Evolutionary conservation across 2,329 filamentous ascomycete species (phyloP).

Genomic region (Chrysosporium queenslandicum): DNA sequence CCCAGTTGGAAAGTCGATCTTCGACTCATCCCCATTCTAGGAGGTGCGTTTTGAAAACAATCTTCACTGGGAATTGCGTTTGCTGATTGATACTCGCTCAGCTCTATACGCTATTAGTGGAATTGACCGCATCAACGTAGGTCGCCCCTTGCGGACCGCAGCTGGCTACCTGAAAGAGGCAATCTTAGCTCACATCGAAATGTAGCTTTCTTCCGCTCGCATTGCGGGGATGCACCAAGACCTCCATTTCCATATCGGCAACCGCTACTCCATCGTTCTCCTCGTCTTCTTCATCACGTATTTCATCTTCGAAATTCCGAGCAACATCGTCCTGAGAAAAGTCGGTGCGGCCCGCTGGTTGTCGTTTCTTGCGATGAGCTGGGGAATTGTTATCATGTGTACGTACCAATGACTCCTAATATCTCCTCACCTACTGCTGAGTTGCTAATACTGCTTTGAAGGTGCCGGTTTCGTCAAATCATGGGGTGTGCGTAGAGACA

Average conservation of each 20-base stretch:
- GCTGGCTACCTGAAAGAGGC: neutral
- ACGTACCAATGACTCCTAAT: too few species aligned
- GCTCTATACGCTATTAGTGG: conserved; percentile 13
- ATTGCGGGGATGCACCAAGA: conserved; percentile 49
- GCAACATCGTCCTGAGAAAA: conserved; percentile 57
- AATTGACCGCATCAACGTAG: conserved; percentile 14
- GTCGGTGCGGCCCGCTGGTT: conserved; percentile 42
- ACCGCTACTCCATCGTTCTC: conserved; percentile 47
- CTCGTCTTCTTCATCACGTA: conserved; percentile 67
- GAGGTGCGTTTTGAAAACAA: neutral
- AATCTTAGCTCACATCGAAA: neutral
- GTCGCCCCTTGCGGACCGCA: neutral
- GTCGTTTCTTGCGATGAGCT: conserved; percentile 20
- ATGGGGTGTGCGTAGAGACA: conserved; percentile 13
- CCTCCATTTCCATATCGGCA: conserved; percentile 22
- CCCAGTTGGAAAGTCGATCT: conserved; percentile 10
- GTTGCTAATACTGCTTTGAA: conserved; percentile 14
- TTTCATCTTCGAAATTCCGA: conserved; percentile 60
- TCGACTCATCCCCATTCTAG: conserved; percentile 12
- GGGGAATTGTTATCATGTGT: conserved; percentile 21
- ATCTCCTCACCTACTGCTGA: neutral
- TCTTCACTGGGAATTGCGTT: neutral
- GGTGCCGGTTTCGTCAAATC: conserved; percentile 12
- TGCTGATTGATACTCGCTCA: neutral
- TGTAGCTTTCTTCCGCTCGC: conserved; percentile 39